Evolutionary conservation across 179 eudicot genomes (phyloP).

Genomic region (Beta macrorhiza): DNA sequence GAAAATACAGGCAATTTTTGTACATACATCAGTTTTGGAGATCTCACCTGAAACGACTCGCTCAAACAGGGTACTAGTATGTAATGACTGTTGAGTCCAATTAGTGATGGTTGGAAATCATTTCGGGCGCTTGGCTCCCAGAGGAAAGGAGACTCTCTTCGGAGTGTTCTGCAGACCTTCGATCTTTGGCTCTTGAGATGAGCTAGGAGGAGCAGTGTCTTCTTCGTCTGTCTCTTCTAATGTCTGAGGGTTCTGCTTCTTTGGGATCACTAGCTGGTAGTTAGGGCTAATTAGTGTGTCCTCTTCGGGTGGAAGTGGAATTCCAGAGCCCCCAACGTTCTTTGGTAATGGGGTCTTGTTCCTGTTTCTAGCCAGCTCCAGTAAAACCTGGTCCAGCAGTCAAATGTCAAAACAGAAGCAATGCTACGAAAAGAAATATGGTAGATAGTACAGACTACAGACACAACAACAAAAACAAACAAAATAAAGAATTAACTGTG

Average conservation of each 20-base stretch:
- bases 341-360: conserved; percentile 84
- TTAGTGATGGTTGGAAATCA: conserved; percentile 19
- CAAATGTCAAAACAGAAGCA: neutral
- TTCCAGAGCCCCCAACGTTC: conserved; percentile 55
- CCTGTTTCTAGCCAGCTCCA: conserved; percentile 82
- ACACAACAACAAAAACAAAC: neutral
- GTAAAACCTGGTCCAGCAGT: conserved; percentile 52
- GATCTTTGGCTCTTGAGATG: conserved; percentile 58
- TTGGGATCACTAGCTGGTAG: conserved; percentile 72
- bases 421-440: neutral
- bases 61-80: neutral
- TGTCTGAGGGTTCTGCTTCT: conserved; percentile 40
- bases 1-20: neutral
- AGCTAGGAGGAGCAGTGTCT: conserved; percentile 45
- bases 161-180: conserved; percentile 54
- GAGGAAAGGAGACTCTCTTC: conserved; percentile 73
- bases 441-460: neutral
- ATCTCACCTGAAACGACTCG: neutral
- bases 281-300: conserved; percentile 86
- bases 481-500: neutral
- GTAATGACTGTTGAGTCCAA: neutral
- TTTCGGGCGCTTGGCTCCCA: conserved; percentile 61
- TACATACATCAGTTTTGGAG: neutral
- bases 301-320: conserved; percentile 86
- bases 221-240: conserved; percentile 41